Conservation (phyloP, 495 filamentous ascomycete species). For the Neurospora discreta region DNA sequence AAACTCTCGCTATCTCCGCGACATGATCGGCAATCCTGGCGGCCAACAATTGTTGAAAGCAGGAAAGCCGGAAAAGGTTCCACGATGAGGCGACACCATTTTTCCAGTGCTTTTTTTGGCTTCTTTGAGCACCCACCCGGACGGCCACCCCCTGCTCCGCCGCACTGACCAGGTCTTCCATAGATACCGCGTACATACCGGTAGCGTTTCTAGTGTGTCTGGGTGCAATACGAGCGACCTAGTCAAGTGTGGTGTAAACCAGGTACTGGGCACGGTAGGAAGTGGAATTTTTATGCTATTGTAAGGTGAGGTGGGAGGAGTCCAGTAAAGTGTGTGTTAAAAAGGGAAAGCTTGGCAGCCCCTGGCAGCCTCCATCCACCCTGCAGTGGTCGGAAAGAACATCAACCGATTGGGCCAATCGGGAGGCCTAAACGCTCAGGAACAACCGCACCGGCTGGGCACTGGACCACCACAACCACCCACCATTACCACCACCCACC, state of each 20-base stretch:
- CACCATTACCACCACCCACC: background rate
- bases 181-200: background rate
- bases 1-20: background rate
- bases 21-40: no score
- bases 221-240: background rate
- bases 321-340: no score
- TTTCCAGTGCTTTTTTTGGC: background rate
- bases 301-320: background rate
- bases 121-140: background rate
- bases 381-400: background rate
- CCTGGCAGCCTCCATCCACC: background rate
- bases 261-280: background rate
- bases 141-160: background rate
- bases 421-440: background rate
- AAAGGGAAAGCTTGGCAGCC: background rate
- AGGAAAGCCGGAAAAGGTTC: background rate
- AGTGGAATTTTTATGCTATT: no score
- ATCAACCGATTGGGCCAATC: background rate
- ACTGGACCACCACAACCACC: background rate
- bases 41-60: background rate
- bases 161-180: background rate
- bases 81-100: background rate
- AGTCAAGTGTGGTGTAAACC: no score
- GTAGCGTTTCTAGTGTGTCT: background rate
- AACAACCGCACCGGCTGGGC: background rate